Evolutionary conservation across 75 land plant genomes (phyloP).

Genomic region (Adiantum capillusveneris): DNA sequence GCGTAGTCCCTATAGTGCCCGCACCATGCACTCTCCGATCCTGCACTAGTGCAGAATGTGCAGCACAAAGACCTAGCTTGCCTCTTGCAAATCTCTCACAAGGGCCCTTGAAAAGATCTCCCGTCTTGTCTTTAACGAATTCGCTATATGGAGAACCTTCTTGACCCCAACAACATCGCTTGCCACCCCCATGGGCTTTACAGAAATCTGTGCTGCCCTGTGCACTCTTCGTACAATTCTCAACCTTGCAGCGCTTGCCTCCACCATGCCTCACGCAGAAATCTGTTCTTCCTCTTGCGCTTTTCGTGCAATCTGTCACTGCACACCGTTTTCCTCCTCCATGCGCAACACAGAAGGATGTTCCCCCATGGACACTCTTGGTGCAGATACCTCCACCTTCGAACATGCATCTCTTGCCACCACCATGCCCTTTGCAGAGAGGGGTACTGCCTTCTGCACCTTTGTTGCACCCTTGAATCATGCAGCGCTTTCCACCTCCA

Average conservation of each 20-base stretch:
- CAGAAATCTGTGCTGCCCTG: conserved; percentile 96
- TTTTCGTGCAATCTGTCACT: conserved; percentile 70
- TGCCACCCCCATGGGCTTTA: conserved; percentile 94
- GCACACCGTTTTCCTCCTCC: conserved; percentile 94
- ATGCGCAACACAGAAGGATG: conserved; percentile 83
- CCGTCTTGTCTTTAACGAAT: conserved; percentile 32
- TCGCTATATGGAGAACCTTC: conserved; percentile 25
- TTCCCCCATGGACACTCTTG: conserved; percentile 93
- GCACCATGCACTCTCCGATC: conserved; percentile 77
- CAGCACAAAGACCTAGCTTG: conserved; percentile 71
- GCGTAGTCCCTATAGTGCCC: conserved; percentile 5
- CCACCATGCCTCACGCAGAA: conserved; percentile 93
- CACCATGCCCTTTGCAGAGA: conserved; percentile 91
- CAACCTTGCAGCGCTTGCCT: conserved; percentile 77
- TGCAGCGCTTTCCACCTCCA: conserved; percentile 91
- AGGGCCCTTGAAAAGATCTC: conserved; percentile 20
- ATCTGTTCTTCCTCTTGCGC: conserved; percentile 84
- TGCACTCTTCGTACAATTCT: conserved; percentile 78
- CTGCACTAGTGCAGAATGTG: conserved; percentile 64
- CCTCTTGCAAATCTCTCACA: conserved; percentile 83
- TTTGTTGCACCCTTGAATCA: conserved; percentile 65
- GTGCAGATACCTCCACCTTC: conserved; percentile 94
- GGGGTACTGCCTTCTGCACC: conserved; percentile 95
- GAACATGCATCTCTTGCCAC: conserved; percentile 78
- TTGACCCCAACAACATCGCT: conserved; percentile 73